Evolutionary conservation across 2,329 filamentous ascomycete species (phyloP), one percentile per base, ranked within the genome.

Genomic region (Ceratocystis diversiconidia): DNA sequence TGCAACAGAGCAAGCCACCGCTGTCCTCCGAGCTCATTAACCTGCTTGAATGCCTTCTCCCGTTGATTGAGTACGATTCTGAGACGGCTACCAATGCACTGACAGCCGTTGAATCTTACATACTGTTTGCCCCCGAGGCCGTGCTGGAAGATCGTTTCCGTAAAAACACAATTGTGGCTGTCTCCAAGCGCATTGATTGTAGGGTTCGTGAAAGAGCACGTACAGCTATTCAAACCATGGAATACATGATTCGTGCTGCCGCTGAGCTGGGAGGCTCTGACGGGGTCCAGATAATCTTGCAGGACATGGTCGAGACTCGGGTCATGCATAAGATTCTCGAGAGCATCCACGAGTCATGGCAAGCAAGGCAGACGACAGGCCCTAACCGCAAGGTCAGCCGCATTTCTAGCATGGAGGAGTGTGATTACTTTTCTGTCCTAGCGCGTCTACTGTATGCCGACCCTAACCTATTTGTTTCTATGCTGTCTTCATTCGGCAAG

Each of bases 391-490:
- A 82, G 69, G 79, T 83, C 22, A 82, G 85, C 50, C 82, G 84
- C 36, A 82, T 96, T 43, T 87, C 87, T 70, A 84, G 85, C 12
- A 81, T 91, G 10, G 86, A 89, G 0, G 85, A 96, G 72, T 88
- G 88, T 0, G 89, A 96, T 72, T 96, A 95, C 73, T 88, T 95
- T 72, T 83, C 85, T 3, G 85, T 97, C 1, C 79, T 99, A 1
- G 86, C 90, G 1, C 87, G 92, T 1, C 81, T 97, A 17, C 83
- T 86, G 0, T 76, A 95, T 1, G 85, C 86, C 0, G 87, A 88
- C 46, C 89, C 92, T 0, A 75, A 75, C 1, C 77, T 88, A 1
- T 87, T 96, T 69, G 77, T 86, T 3, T 78, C 82, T 19, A 77
- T 85, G 74, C 74, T 87, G 19, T 74, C 74, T 19, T 75, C 77